A percentile compares a stretch with the other conserved stretches of the same genome.
Evolutionary conservation across 1,284 basidiomycete genomes (phyloP).

Genomic region (Moesziomyces aphidis): DNA sequence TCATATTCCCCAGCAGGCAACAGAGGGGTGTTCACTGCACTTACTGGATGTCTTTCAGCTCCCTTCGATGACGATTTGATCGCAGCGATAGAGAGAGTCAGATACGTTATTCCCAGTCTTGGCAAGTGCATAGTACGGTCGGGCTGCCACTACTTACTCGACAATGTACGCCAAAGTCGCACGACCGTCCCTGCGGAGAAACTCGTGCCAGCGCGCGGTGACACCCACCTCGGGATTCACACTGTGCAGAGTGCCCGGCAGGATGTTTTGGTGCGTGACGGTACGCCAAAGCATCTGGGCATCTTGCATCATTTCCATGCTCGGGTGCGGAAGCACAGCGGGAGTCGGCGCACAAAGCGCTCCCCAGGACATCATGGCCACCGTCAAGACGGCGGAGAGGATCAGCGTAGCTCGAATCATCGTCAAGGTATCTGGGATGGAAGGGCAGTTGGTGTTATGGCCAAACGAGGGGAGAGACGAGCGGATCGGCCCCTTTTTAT

Average conservation of each 20-base stretch:
- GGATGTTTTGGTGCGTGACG: conserved; percentile 9
- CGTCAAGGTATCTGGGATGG: not conserved
- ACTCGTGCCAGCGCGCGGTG: conserved; percentile 11
- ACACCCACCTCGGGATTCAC: conserved; percentile 15
- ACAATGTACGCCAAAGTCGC: not conserved
- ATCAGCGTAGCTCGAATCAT: not conserved
- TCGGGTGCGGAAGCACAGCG: not conserved
- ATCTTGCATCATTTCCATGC: conserved; percentile 9
- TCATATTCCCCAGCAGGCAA: too few species aligned
- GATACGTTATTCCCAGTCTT: too few species aligned
- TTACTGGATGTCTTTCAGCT: too few species aligned
- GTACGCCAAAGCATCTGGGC: conserved; percentile 15
- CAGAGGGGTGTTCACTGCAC: too few species aligned
- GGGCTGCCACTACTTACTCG: conserved; percentile 2
- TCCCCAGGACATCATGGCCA: not conserved
- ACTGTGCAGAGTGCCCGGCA: conserved; percentile 19
- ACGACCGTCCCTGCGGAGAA: conserved; percentile 6
- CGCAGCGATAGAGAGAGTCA: too few species aligned
- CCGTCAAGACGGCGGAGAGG: not conserved
- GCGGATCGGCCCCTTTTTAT: too few species aligned
- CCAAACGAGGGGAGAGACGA: too few species aligned
- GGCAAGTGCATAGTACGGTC: not conserved
- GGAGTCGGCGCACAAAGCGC: not conserved
- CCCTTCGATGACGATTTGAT: too few species aligned
- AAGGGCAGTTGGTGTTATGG: too few species aligned